Conservation (phyloP, 805 yeast species). For the Pichia manshurica region DNA sequence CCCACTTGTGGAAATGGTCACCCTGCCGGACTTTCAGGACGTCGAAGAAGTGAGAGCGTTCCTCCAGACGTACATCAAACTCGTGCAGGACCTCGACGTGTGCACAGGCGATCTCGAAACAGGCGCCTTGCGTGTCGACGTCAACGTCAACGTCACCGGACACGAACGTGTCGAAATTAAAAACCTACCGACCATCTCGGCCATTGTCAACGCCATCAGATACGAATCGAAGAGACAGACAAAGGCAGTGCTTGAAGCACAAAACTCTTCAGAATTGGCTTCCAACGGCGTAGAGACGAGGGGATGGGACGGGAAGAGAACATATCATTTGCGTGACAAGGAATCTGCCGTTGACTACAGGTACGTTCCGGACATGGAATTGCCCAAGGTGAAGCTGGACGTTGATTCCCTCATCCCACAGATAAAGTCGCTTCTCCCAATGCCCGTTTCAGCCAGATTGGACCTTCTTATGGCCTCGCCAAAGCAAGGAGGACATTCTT, state of each 20-base stretch:
- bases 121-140: slow-evolving; percentile 95
- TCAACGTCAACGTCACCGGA: slow-evolving; percentile 74
- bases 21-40: slow-evolving; percentile 75
- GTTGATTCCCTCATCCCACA: slow-evolving; percentile 39
- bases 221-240: slow-evolving; percentile 73
- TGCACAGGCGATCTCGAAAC: slow-evolving; percentile 90
- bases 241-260: slow-evolving; percentile 29
- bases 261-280: slow-evolving; percentile 19
- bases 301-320: slow-evolving; percentile 82
- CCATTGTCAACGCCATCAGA: slow-evolving; percentile 69
- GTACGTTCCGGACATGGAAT: slow-evolving; percentile 91
- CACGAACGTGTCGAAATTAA: slow-evolving; percentile 81
- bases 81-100: slow-evolving; percentile 61
- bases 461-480: slow-evolving; percentile 40
- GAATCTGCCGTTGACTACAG: slow-evolving; percentile 83
- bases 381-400: slow-evolving; percentile 53
- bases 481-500: slow-evolving; percentile 29
- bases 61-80: slow-evolving; percentile 70
- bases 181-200: slow-evolving; percentile 78
- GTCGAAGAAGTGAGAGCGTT: slow-evolving; percentile 69
- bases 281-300: slow-evolving; percentile 57
- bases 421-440: slow-evolving; percentile 39
- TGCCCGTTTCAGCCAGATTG: slow-evolving; percentile 56
- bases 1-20: slow-evolving; percentile 86
- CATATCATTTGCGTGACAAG: slow-evolving; percentile 65